These are phyloP conservation scores for Discostella stelligeroides DNA, from an alignment of 108 stramenopile species.

Conservation along the genomic window DNA sequence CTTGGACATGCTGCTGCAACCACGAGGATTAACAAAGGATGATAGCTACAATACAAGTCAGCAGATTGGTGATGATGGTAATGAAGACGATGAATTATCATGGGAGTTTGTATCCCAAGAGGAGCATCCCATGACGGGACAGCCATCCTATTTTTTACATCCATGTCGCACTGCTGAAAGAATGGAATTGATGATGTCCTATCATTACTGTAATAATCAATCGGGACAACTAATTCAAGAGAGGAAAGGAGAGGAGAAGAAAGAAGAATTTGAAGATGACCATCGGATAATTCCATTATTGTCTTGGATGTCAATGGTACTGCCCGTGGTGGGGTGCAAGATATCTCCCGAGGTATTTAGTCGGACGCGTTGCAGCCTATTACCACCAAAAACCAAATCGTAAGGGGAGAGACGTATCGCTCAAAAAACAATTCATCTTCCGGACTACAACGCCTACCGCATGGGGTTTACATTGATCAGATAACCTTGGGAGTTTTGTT, in stretches of 20 bases:
- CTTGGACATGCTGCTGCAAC: constrained; percentile 15
- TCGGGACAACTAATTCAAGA: neutral
- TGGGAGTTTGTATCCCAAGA: constrained; percentile 85
- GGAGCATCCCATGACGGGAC: constrained; percentile 66
- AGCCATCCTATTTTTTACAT: constrained; percentile 72
- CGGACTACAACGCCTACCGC: no score
- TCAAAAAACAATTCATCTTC: no score
- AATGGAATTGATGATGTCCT: constrained; percentile 37
- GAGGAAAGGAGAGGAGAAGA: neutral
- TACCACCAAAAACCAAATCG: no score
- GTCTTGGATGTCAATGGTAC: constrained; percentile 81
- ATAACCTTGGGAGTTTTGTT: constrained; percentile 9
- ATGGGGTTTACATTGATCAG: neutral
- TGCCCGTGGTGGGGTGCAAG: constrained; percentile 63
- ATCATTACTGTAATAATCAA: neutral
- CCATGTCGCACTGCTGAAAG: constrained; percentile 67
- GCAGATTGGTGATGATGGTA: neutral
- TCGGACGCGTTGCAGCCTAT: neutral
- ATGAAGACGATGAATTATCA: constrained; percentile 21
- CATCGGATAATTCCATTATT: constrained; percentile 34
- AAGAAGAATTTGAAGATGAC: neutral
- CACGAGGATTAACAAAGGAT: neutral
- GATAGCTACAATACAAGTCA: neutral
- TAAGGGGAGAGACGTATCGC: no score
- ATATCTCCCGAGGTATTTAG: constrained; percentile 43